Base-by-base conservation (phyloP, 2,329 filamentous ascomycete genomes). In the Penicillium palitans region DNA sequence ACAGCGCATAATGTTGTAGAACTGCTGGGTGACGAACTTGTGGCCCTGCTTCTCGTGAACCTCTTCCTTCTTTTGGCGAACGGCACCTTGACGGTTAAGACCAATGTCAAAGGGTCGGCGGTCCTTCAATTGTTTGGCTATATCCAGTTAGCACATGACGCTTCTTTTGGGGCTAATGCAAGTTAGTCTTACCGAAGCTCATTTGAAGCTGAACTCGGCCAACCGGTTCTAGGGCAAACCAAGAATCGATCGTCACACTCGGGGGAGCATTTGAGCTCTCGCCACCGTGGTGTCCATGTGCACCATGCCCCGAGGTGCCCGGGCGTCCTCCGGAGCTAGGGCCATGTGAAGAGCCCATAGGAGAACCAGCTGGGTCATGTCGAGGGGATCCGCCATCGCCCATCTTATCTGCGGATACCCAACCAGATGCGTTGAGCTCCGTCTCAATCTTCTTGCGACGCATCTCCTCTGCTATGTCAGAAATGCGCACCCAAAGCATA, bases 1-100 rank as follows among this genome's bases (percentile, higher is more conserved):
- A 78, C 95, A 99, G 62, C 95, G 93, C 95, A 99, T 99, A 72
- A 99, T 97, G 83, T 98, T 99, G 87, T 98, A 99, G 78, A 99
- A 99, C 76, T 97, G 95, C 75, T 97, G 93, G 71, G 95, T 90
- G 56, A 98, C 89, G 72, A 99, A 99, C 79, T 98, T 99, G 87
- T 99, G 95, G 49, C 95, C 95, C 74, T 96, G 97, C 82, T 97
- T 96, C 79, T 99, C 95, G 79, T 97, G 91, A 5, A 99, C 89
- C 71, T 98, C 93, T 76, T 99, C 95, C 80, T 99, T 99, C 72
- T 91, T 91, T 78, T 99, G 93, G 66, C 95, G 91, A 66, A 99
- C 92, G 63, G 95, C 95, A 71, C 93, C 95, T 79, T 97, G 96
- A 73, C 95, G 90, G 64, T 91, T 91, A 63, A 99, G 87, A 71